phyloP scores from a whole-genome alignment of 2,329 filamentous ascomycete genomes.

The Chaetomium olivaceum region DNA sequence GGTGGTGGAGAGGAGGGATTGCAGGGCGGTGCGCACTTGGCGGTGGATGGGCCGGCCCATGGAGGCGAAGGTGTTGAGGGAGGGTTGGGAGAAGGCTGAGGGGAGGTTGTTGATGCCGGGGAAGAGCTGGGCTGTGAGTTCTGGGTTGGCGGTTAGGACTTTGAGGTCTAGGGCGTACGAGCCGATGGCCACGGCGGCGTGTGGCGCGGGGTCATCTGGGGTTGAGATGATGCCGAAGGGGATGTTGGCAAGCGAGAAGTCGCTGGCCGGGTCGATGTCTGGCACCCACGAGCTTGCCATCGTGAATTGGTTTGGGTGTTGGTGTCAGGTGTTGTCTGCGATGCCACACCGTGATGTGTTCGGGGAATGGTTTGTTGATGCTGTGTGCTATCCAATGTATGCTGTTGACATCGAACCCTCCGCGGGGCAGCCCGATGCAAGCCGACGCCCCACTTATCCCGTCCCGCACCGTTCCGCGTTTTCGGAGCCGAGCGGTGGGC shows the following conservation, averaged over 20 bases:
- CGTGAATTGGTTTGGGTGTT: not conserved
- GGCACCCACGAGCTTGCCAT: constrained; percentile 35
- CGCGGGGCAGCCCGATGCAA: constrained; percentile 7
- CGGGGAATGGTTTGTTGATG: not conserved
- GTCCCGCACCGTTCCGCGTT: constrained; percentile 7
- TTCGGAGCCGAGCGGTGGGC: not conserved
- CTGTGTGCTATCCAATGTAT: not conserved
- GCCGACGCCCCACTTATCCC: constrained; percentile 4
- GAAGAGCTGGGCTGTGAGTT: constrained; percentile 49
- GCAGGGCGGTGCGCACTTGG: constrained; percentile 68
- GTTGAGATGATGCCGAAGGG: constrained; percentile 75
- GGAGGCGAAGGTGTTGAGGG: constrained; percentile 63
- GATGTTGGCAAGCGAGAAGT: constrained; percentile 74
- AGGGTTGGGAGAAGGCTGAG: constrained; percentile 35
- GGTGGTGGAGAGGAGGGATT: constrained; percentile 62
- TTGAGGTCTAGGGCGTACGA: constrained; percentile 66
- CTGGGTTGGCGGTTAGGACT: constrained; percentile 58
- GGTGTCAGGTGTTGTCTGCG: not conserved
- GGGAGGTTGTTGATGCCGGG: constrained; percentile 24
- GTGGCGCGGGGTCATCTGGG: constrained; percentile 42
- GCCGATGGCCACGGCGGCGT: constrained; percentile 68
- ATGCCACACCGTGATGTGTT: not conserved
- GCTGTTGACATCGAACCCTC: not conserved
- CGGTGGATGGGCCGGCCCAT: constrained; percentile 68
- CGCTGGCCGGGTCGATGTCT: constrained; percentile 48